These are phyloP conservation scores for Torrubiella hemipterigena DNA, from an alignment of 2,329 filamentous ascomycete species.

Conservation along the genomic window DNA sequence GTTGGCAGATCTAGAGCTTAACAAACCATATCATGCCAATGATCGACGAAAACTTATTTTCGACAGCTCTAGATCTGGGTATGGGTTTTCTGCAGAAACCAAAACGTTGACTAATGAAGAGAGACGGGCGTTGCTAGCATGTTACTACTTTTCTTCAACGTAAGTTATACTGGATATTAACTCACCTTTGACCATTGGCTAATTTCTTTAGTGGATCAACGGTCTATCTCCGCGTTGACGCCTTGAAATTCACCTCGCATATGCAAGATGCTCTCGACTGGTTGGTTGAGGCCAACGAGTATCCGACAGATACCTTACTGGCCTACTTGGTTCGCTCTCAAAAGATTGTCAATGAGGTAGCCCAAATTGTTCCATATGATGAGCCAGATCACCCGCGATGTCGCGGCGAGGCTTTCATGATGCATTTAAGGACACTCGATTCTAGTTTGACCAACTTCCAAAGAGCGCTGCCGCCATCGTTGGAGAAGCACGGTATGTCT, in stretches of 20 bases:
- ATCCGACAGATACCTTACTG: constrained; percentile 1
- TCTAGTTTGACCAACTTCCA: constrained; percentile 2
- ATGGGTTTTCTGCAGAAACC: constrained; percentile 3
- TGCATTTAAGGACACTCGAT: constrained; percentile 3
- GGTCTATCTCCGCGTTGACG: constrained; percentile 3
- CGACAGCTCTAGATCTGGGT: constrained; percentile 1
- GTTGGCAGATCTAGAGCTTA: constrained; percentile 3
- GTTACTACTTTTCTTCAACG: constrained; percentile 5
- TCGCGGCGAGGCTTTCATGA: background rate
- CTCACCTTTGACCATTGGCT: background rate
- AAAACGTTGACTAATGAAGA: constrained; percentile 2
- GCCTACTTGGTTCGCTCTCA: constrained; percentile 2
- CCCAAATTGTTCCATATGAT: constrained; percentile 3
- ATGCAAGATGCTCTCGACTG: constrained; percentile 2
- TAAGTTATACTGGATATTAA: background rate
- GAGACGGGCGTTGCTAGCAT: constrained; percentile 2
- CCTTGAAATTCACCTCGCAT: background rate
- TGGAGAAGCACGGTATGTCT: constrained; percentile 1
- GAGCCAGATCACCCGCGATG: constrained; percentile 1
- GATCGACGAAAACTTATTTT: constrained; percentile 4
- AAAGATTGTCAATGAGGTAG: constrained; percentile 3
- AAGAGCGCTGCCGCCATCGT: background rate
- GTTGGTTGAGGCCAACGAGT: background rate
- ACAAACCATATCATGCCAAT: constrained; percentile 3
- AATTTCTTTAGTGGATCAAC: background rate